phyloP scores from a whole-genome alignment of 805 yeast species.

The Candida orba region DNA sequence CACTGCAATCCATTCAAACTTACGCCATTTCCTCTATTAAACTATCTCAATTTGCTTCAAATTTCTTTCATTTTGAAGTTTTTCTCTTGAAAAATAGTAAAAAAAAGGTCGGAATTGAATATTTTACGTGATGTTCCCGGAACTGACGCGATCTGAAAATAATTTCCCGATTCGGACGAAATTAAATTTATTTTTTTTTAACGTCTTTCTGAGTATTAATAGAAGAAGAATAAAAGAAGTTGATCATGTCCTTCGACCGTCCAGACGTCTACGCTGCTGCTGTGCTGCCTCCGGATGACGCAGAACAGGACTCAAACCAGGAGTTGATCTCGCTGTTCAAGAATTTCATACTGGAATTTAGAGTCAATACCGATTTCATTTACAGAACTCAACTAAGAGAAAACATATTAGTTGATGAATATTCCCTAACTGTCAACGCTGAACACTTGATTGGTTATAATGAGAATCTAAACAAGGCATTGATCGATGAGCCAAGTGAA shows the following conservation, averaged over 20 bases:
- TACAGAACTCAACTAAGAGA: slow-evolving; percentile 90
- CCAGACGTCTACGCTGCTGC: slow-evolving; percentile 69
- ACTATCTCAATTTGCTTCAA: background rate
- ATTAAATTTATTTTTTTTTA: background rate
- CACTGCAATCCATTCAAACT: slow-evolving; percentile 1
- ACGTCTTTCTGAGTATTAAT: no score
- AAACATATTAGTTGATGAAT: slow-evolving; percentile 71
- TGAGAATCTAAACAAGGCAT: slow-evolving; percentile 79
- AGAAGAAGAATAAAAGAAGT: no score
- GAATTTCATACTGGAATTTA: slow-evolving; percentile 76
- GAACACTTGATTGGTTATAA: slow-evolving; percentile 84
- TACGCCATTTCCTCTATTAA: slow-evolving; percentile 16
- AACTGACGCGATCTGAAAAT: no score
- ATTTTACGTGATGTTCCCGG: no score
- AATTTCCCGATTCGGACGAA: no score
- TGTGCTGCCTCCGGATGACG: slow-evolving; percentile 79
- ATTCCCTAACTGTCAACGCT: slow-evolving; percentile 63
- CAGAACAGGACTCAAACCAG: slow-evolving; percentile 54
- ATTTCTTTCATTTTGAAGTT: no score
- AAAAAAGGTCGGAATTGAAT: no score
- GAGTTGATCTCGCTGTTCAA: slow-evolving; percentile 74
- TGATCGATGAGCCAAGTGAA: slow-evolving; percentile 82
- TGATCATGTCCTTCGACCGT: slow-evolving; percentile 23
- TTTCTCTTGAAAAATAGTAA: no score
- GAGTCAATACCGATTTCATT: slow-evolving; percentile 73